Base-by-base conservation (phyloP, 1,284 basidiomycete genomes). In the Sporisorium graminicola region DNA sequence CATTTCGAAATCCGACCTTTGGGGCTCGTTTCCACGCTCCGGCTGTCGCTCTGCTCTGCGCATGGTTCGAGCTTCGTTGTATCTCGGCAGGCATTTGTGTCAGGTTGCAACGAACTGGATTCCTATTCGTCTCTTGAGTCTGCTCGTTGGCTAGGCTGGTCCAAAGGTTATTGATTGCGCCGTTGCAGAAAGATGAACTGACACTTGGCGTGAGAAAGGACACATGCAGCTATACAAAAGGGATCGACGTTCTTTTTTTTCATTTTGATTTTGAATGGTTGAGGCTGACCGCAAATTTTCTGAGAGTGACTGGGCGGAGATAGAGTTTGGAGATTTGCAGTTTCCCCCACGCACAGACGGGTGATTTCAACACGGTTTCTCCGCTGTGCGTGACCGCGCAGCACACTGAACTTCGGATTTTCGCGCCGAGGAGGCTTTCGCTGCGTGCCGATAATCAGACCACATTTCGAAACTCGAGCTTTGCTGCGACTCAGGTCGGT, bases 381-480 rank as follows among this genome's bases (percentile, higher is more conserved):
- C 40, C 40, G 40, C 40, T 20, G 14, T 20, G 40, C 18, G 20
- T 43, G 40, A 43, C 40, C 37, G 16, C 37, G 16, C 18, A 40
- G 37, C 37, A 31, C 35, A 14, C 37, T 40, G 37, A n/a, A 5
- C 14, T 2, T 37, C 35, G 35, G 35, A 3, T 40, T 40, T 40
- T 43, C 40, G 40, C 40, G 40, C 40, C 40, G 40, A 43, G n/a
- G n/a, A 40, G 3, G 8, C 37, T 13, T 18, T 22, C 29, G 43
- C 43, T 29, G 31, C 55, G 12, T 37, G 42, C 31, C 27, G 16
- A 62, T 59, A 69, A 69, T 69, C 67, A 69, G 67, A 69, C 67
- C 61, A 69, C 60, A 46, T 43, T 50, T 29, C 37, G 35, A 43
- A 31, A 52, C 31, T 10, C 20, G 12, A 42, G 29, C 29, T 31